Conservation (phyloP, 148 eudicot species). For the Chenopodium berlandieri region DNA sequence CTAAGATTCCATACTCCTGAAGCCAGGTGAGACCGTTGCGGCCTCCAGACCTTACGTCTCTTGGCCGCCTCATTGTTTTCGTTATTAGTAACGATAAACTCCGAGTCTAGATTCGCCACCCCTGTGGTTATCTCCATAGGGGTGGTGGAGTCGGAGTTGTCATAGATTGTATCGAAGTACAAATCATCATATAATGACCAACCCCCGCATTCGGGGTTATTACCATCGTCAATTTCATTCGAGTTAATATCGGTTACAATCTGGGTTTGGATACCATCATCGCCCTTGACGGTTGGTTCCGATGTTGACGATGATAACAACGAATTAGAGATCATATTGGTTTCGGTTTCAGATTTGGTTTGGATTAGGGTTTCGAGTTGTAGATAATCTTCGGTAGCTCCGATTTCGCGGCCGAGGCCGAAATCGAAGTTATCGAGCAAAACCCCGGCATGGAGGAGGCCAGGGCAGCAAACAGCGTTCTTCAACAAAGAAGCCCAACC, state of each 20-base stretch:
- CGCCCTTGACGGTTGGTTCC: no score
- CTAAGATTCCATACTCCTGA: conserved; percentile 68
- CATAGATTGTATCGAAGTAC: conserved; percentile 60
- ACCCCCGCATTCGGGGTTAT: conserved; percentile 8
- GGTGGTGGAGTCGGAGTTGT: conserved; percentile 41
- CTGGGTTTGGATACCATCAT: no score
- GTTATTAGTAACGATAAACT: background rate
- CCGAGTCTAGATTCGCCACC: background rate
- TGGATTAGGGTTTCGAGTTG: background rate
- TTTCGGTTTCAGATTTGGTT: background rate
- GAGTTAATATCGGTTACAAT: no score
- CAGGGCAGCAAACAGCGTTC: conserved; percentile 86
- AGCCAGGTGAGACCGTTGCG: conserved; percentile 65
- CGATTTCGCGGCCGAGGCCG: conserved; percentile 79
- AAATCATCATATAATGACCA: conserved; percentile 89
- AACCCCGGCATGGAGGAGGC: conserved; percentile 70
- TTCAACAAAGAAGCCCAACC: conserved; percentile 68
- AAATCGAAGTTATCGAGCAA: conserved; percentile 80
- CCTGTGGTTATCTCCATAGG: background rate
- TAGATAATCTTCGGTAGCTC: conserved; percentile 44
- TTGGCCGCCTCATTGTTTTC: conserved; percentile 20
- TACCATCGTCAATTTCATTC: no score
- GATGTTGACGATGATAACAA: no score
- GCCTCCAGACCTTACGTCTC: conserved; percentile 40
- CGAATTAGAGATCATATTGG: no score